Conservation (phyloP, 768 basidiomycete genomes). For the Tylopilus cervinicoccineus region DNA sequence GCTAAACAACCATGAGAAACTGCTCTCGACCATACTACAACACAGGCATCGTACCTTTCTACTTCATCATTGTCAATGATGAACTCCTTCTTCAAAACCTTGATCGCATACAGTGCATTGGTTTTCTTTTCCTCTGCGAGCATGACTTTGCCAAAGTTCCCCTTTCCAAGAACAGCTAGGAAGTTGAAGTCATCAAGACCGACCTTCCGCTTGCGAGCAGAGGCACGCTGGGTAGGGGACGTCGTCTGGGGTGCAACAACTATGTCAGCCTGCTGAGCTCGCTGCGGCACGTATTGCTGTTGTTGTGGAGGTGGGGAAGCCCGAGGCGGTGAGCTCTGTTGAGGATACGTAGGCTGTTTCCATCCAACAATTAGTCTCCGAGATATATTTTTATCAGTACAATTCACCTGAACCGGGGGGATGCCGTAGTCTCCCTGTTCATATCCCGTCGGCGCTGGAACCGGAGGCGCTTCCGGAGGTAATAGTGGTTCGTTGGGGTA, state of each 20-base stretch:
- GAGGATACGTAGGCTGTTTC: slow-evolving; percentile 23
- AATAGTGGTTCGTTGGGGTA: slow-evolving; percentile 33
- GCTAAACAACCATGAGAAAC: slow-evolving; percentile 38
- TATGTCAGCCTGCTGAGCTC: slow-evolving; percentile 30
- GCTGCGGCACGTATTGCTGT: slow-evolving; percentile 25
- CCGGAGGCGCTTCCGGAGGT: slow-evolving; percentile 18
- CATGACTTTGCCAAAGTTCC: slow-evolving; percentile 99
- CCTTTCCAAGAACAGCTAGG: slow-evolving; percentile 96
- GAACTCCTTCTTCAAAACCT: slow-evolving; percentile 99
- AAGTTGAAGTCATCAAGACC: slow-evolving; percentile 99
- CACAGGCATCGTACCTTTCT: slow-evolving; percentile 66
- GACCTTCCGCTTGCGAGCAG: slow-evolving; percentile 72
- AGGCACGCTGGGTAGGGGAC: slow-evolving; percentile 39
- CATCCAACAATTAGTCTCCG: slow-evolving; percentile 2
- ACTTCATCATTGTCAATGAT: slow-evolving; percentile 99
- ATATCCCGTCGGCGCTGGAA: slow-evolving; percentile 16
- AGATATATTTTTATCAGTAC: neutral
- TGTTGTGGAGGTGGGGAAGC: slow-evolving; percentile 15
- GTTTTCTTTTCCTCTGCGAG: slow-evolving; percentile 96
- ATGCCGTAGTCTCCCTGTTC: slow-evolving; percentile 28
- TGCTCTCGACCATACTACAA: neutral
- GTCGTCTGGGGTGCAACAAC: slow-evolving; percentile 26
- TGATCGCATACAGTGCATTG: slow-evolving; percentile 92
- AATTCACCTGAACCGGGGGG: slow-evolving; percentile 22
- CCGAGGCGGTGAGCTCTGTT: slow-evolving; percentile 20